A percentile compares a stretch with the other conserved stretches of the same genome.
Evolutionary conservation across 2,329 filamentous ascomycete genomes (phyloP).

Genomic region (Mycosphaerella sp.): DNA sequence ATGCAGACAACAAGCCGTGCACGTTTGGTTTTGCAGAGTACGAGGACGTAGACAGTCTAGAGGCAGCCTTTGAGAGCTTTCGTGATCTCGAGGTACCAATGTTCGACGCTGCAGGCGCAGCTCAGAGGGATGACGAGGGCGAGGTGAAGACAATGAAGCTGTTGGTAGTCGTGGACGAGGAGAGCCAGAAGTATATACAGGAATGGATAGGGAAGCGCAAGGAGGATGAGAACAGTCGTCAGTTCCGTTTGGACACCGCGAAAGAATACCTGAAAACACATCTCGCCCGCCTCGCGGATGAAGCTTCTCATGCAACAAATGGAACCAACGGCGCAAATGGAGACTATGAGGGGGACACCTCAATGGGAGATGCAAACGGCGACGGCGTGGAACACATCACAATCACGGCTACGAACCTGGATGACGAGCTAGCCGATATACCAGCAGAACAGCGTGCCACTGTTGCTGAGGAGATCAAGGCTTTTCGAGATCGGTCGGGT

Average conservation of each 20-base stretch:
- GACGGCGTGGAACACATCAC: slow-evolving; percentile 75
- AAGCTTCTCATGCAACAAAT: slow-evolving; percentile 37
- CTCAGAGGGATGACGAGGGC: slow-evolving; percentile 38
- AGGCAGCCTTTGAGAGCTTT: slow-evolving; percentile 76
- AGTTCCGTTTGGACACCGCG: slow-evolving; percentile 64
- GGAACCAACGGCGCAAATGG: slow-evolving; percentile 16
- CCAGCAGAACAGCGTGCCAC: slow-evolving; percentile 94
- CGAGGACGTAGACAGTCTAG: slow-evolving; percentile 82
- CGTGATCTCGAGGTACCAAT: slow-evolving; percentile 74
- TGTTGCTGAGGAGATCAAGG: slow-evolving; percentile 86
- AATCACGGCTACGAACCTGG: slow-evolving; percentile 66
- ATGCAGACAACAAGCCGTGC: slow-evolving; percentile 73
- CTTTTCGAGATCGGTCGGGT: slow-evolving; percentile 87
- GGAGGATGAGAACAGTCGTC: slow-evolving; percentile 55
- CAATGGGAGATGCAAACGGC: slow-evolving; percentile 24
- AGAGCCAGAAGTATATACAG: slow-evolving; percentile 77
- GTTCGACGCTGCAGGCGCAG: slow-evolving; percentile 42
- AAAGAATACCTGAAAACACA: slow-evolving; percentile 61
- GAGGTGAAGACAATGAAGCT: slow-evolving; percentile 31
- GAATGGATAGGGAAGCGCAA: slow-evolving; percentile 64
- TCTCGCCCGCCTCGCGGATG: slow-evolving; percentile 66
- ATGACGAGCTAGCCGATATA: slow-evolving; percentile 93
- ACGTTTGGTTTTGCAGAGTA: slow-evolving; percentile 95
- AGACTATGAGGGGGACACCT: slow-evolving; percentile 19
- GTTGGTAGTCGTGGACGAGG: slow-evolving; percentile 66